Evolutionary conservation across 73 alveolate species (phyloP).

Genomic region (Tetrahymena borealis): DNA sequence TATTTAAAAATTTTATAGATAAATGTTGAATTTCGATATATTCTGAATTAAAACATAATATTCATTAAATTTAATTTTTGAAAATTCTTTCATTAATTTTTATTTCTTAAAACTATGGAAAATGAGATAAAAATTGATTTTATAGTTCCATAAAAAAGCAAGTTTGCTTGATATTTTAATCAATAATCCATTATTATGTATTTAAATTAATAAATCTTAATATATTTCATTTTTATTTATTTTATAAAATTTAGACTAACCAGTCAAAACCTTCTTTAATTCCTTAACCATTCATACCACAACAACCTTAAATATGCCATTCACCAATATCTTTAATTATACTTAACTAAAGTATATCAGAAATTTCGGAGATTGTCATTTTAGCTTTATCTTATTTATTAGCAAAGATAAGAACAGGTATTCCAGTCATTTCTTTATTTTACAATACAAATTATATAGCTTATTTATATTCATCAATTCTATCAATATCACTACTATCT

Average conservation of each 20-base stretch:
- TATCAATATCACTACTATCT: neutral
- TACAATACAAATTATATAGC: neutral
- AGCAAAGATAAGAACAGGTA: neutral
- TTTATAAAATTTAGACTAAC: neutral
- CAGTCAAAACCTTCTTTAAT: neutral
- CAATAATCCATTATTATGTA: too few species aligned
- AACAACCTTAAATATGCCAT: neutral
- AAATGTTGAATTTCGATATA: too few species aligned
- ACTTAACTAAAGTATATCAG: neutral
- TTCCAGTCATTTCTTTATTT: neutral
- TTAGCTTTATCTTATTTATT: neutral
- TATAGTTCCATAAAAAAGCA: too few species aligned
- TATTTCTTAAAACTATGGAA: too few species aligned
- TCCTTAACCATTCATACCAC: neutral
- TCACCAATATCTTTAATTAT: neutral
- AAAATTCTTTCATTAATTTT: too few species aligned
- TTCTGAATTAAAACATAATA: too few species aligned
- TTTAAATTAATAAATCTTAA: too few species aligned
- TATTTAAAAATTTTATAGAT: too few species aligned
- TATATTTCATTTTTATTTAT: neutral
- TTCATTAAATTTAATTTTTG: too few species aligned
- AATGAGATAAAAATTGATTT: too few species aligned
- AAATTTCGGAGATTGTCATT: neutral
- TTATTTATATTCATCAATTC: neutral
- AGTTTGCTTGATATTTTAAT: too few species aligned